Base-by-base conservation (phyloP, 208 protist genomes). In the Acanthamoeba culbertsoni region DNA sequence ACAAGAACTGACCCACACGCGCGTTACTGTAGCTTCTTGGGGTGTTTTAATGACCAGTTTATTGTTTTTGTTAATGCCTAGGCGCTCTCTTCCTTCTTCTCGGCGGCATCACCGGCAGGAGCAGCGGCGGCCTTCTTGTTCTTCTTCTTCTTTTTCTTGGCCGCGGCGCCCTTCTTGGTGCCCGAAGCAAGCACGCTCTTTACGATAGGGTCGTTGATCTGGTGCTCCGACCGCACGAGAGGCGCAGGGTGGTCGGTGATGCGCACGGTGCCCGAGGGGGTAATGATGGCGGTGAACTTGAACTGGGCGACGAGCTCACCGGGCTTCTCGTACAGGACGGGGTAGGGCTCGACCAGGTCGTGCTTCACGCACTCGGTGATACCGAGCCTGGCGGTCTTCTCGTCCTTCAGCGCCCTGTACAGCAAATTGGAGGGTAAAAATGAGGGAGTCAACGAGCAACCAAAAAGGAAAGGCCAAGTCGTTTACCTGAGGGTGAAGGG, bases 281-380 rank as follows among this genome's bases (percentile, higher is more conserved):
- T 94, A 45, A 97, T 7, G 23, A 97, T 31, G 48, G 96, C 89
- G 43, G 96, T 97, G 46, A 92, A 94, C 93, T 97, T 97, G 96
- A 97, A 97, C 91, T 97, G 96, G 31, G 96, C 96, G 18, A 97
- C 96, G 26, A 62, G n/a, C 31, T 82, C 86, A 77, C 91, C 98
- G 5, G 98, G 96, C 43, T 96, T 96, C 93, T 99, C 99, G 91
- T 98, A 99, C 28, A 99, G 97, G 23, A 99, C 98, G 51, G 99
- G 99, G 96, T 99, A 99, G 31, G 98, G 96, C 23, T 98, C 96
- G 65, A 99, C 96, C 40, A 99, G 96, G 77, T 97, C 96, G 96
- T 99, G 98, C 94, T 98, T 98, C 48, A 99, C 59, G 97, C 98
- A 99, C 97, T 99, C 99, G 73, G 95, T 97, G 23, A 99, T 91